These are phyloP conservation scores for Ogataea chonburiensis DNA, from an alignment of 805 yeast species.

Conservation along the genomic window DNA sequence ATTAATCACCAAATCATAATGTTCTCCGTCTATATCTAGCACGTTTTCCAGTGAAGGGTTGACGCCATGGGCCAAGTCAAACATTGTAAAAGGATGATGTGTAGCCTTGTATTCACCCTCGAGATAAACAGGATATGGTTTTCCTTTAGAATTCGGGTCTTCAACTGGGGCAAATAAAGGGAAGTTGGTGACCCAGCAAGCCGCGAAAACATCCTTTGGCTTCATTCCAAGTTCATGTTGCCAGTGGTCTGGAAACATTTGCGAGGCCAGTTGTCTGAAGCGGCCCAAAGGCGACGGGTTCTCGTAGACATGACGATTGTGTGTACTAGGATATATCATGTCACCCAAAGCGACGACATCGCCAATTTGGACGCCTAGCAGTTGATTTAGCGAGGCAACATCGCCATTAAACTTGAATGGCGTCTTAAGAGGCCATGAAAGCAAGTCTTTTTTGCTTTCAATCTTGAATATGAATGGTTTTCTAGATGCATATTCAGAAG, in stretches of 20 bases:
- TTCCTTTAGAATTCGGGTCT: constrained; percentile 15
- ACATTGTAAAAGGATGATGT: constrained; percentile 98
- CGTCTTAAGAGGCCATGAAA: constrained; percentile 42
- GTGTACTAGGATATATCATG: constrained; percentile 4
- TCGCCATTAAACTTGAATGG: constrained; percentile 15
- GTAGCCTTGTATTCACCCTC: constrained; percentile 56
- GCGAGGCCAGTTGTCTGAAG: constrained; percentile 71
- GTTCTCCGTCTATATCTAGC: constrained; percentile 75
- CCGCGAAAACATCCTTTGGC: constrained; percentile 48
- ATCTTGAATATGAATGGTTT: constrained; percentile 59
- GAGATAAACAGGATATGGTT: constrained; percentile 63
- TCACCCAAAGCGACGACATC: constrained; percentile 79
- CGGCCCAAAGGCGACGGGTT: constrained; percentile 95
- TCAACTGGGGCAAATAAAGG: constrained; percentile 86
- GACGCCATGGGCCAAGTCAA: constrained; percentile 23
- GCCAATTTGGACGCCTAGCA: constrained; percentile 53
- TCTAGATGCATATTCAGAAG: constrained; percentile 50
- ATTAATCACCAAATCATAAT: constrained; percentile 88
- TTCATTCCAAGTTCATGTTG: constrained; percentile 37
- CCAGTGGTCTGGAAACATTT: constrained; percentile 50
- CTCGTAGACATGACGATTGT: constrained; percentile 54
- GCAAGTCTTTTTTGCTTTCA: constrained; percentile 37
- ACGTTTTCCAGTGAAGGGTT: constrained; percentile 4
- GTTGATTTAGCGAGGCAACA: constrained; percentile 26
- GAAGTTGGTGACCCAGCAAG: constrained; percentile 86